phyloP scores from a whole-genome alignment of 768 basidiomycete species.

The Chalciporus piperatus region DNA sequence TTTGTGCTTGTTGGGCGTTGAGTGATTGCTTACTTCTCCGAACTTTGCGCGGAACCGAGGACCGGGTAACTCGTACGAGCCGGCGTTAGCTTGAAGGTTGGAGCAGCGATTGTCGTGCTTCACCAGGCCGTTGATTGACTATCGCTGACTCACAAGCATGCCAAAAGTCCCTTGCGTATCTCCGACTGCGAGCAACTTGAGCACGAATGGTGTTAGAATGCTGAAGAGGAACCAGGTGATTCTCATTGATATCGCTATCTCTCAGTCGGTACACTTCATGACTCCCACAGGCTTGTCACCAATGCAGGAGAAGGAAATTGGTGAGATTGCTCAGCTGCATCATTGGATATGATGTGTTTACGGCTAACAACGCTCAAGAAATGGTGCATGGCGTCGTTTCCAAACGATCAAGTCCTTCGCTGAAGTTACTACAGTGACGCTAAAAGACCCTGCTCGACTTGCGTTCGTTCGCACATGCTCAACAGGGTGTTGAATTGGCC shows the following conservation, averaged over 20 bases:
- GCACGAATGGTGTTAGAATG: slow-evolving; percentile 1
- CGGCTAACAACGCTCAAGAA: slow-evolving; percentile 38
- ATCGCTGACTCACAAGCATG: too few relatives aligned
- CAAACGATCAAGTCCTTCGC: not conserved
- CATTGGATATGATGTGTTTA: slow-evolving; percentile 12
- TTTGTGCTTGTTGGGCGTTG: not conserved
- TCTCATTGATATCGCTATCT: not conserved
- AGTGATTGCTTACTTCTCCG: too few relatives aligned
- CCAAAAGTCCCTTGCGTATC: slow-evolving; percentile 33
- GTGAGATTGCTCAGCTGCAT: slow-evolving; percentile 36
- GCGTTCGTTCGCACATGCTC: slow-evolving; percentile 66
- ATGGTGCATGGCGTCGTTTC: slow-evolving; percentile 43
- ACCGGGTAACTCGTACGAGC: too few relatives aligned
- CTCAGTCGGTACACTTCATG: not conserved
- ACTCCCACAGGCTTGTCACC: slow-evolving; percentile 35
- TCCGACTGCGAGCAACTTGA: not conserved
- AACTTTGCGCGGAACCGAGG: too few relatives aligned
- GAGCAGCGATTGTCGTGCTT: too few relatives aligned
- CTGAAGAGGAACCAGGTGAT: slow-evolving; percentile 28
- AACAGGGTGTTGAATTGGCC: slow-evolving; percentile 53
- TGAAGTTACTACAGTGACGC: slow-evolving; percentile 52
- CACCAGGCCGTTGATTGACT: too few relatives aligned
- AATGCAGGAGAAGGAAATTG: slow-evolving; percentile 74
- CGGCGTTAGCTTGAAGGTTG: too few relatives aligned
- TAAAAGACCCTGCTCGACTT: slow-evolving; percentile 74